Conservation (phyloP, 352 stramenopile species). For the Phytopythium montanum region DNA sequence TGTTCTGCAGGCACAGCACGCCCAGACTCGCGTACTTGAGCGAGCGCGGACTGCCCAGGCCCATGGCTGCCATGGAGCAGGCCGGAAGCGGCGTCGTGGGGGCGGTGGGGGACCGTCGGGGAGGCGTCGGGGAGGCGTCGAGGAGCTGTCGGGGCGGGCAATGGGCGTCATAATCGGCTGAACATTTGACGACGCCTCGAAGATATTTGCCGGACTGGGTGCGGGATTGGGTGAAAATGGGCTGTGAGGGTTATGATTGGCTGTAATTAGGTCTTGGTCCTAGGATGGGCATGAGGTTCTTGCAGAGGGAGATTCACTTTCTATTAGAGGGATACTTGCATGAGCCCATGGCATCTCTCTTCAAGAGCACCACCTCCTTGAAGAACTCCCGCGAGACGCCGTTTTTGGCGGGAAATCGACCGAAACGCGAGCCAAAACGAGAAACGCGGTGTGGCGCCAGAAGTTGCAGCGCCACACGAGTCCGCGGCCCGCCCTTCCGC, state of each 20-base stretch:
- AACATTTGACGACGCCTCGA: constrained; percentile 1
- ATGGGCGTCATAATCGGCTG: neutral
- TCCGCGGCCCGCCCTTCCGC: neutral
- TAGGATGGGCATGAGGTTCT: neutral
- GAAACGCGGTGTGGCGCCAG: neutral
- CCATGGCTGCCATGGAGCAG: constrained; percentile 12
- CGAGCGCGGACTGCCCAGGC: constrained; percentile 27
- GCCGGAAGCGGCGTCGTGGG: neutral
- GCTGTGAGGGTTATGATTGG: neutral
- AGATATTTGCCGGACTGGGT: constrained; percentile 2
- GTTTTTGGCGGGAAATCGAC: constrained; percentile 27
- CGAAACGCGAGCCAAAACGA: neutral
- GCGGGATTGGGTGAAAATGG: constrained; percentile 1
- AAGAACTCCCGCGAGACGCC: constrained; percentile 4
- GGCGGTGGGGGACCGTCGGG: constrained; percentile 1
- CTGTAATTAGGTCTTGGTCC: neutral
- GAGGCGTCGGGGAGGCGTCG: constrained; percentile 3
- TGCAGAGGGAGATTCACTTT: constrained; percentile 1
- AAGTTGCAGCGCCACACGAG: neutral
- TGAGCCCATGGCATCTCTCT: neutral
- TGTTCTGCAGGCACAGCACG: constrained; percentile 83
- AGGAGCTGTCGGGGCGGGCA: neutral
- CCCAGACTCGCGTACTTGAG: constrained; percentile 79
- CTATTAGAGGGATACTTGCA: neutral
- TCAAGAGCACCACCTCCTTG: neutral